Evolutionary conservation across 23 red algal species (phyloP), one percentile per base, ranked within the genome.

Genomic region (Agarophyton chilense): DNA sequence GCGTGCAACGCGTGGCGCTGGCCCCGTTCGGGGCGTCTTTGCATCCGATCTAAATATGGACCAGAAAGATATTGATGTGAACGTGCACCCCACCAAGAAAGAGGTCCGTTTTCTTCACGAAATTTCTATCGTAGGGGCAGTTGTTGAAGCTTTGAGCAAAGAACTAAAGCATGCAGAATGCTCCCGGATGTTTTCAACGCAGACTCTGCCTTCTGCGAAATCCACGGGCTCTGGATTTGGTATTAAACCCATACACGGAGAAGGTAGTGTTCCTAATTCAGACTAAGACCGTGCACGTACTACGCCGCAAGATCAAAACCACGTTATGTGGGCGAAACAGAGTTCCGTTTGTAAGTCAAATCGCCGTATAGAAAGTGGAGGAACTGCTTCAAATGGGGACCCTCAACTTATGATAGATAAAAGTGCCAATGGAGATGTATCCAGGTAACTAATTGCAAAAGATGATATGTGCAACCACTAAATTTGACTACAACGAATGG

Each of bases 11-110:
- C n/a, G n/a, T n/a, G n/a, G n/a, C n/a, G n/a, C n/a, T n/a, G n/a
- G n/a, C n/a, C n/a, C n/a, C n/a, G n/a, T n/a, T n/a, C n/a, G n/a
- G n/a, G n/a, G n/a, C n/a, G n/a, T n/a, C n/a, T n/a, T n/a, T n/a
- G n/a, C n/a, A n/a, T n/a, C n/a, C n/a, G 90, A 96, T 36, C 50
- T 99, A 28, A 80, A 11, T 0, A 90, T 99, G 87, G 70, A 72
- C 1, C 75, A 91, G n/a, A 49, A 82, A 39, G 82, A 73, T 54
- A 36, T 99, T 32, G 97, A 98, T 52, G 96, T 95, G 60, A 65
- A 65, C 70, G 90, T 99, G 45, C 97, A 99, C 78, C 97, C 97
- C 13, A 91, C 83, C 18, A 99, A 99, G 81, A 91, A 89, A 64
- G 93, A 99, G 68, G 93, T 99, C 21, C 93, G 82, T 21, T 94